Percentiles rank a stretch among this genome's conserved stretches.
These are phyloP conservation scores for Fraxinus paxiana DNA, from an alignment of 305 asterid genomes.

Conservation along the genomic window DNA sequence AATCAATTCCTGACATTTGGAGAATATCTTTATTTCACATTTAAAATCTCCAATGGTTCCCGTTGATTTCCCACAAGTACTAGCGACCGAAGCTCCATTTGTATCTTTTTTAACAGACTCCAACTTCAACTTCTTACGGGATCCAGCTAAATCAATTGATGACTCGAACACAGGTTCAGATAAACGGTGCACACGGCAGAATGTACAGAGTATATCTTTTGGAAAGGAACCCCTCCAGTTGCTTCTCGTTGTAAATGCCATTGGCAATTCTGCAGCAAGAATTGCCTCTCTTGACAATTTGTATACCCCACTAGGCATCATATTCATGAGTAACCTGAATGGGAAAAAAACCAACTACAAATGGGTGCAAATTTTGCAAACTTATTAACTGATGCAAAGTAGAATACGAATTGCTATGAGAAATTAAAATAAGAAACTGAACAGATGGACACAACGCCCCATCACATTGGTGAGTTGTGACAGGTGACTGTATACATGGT, in stretches of 20 bases:
- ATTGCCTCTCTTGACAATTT: slow-evolving; percentile 75
- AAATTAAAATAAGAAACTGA: background rate
- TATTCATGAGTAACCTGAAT: slow-evolving; percentile 58
- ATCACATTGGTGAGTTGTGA: background rate
- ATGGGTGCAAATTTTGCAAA: slow-evolving; percentile 5
- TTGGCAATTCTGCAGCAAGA: slow-evolving; percentile 73
- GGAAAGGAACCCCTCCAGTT: slow-evolving; percentile 87
- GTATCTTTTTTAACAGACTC: slow-evolving; percentile 37
- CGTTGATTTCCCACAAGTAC: slow-evolving; percentile 27
- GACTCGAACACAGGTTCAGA: slow-evolving; percentile 68
- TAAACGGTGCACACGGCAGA: slow-evolving; percentile 75
- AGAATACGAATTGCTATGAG: background rate
- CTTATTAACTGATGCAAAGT: slow-evolving; percentile 1
- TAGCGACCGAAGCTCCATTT: slow-evolving; percentile 28
- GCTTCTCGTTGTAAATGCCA: slow-evolving; percentile 53
- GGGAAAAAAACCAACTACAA: background rate
- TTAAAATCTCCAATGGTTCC: slow-evolving; percentile 38
- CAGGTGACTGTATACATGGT: background rate
- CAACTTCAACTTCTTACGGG: slow-evolving; percentile 53
- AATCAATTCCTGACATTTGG: slow-evolving; percentile 58
- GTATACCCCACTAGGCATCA: slow-evolving; percentile 77
- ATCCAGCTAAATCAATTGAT: slow-evolving; percentile 43
- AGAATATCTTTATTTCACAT: slow-evolving; percentile 59
- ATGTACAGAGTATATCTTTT: slow-evolving; percentile 66
- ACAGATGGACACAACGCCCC: background rate